phyloP scores from a whole-genome alignment of 2,329 filamentous ascomycete genomes.

The Pyrenochaeta sp. region DNA sequence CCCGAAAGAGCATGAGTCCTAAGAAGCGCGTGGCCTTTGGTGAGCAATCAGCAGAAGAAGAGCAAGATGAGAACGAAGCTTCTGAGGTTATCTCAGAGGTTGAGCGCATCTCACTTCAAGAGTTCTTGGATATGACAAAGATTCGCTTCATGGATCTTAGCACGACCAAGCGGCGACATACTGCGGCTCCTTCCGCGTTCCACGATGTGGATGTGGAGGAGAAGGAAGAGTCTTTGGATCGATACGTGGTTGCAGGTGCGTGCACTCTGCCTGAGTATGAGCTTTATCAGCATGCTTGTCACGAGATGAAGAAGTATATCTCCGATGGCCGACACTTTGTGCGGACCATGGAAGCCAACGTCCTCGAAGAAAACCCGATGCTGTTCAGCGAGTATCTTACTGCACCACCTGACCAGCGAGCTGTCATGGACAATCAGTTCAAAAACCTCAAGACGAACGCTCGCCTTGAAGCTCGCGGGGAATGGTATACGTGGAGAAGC shows the following conservation, averaged over 20 bases:
- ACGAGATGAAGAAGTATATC: conserved; percentile 96
- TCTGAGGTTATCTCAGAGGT: conserved; percentile 47
- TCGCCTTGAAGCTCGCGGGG: conserved; percentile 86
- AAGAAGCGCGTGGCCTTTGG: conserved; percentile 45
- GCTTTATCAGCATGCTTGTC: conserved; percentile 92
- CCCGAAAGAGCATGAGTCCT: conserved; percentile 41
- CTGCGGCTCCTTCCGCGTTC: conserved; percentile 59
- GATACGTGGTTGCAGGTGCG: conserved; percentile 84
- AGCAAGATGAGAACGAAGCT: conserved; percentile 34
- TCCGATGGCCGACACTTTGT: conserved; percentile 90
- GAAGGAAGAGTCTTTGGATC: conserved; percentile 68
- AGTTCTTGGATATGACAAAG: conserved; percentile 93
- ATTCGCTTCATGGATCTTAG: conserved; percentile 98
- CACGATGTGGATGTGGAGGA: conserved; percentile 48
- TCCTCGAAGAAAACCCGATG: conserved; percentile 86
- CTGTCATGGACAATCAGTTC: conserved; percentile 94
- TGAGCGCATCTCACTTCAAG: conserved; percentile 80
- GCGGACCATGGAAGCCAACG: conserved; percentile 87
- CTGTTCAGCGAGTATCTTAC: conserved; percentile 91
- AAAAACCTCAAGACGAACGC: conserved; percentile 96
- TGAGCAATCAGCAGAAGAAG: conserved; percentile 26
- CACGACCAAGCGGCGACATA: conserved; percentile 92
- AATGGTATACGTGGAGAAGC: conserved; percentile 98
- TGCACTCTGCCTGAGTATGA: conserved; percentile 94
- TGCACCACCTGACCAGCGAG: conserved; percentile 81